Evolutionary conservation across 306 rosid species (phyloP).

Genomic region (Ormosia semicastrata): DNA sequence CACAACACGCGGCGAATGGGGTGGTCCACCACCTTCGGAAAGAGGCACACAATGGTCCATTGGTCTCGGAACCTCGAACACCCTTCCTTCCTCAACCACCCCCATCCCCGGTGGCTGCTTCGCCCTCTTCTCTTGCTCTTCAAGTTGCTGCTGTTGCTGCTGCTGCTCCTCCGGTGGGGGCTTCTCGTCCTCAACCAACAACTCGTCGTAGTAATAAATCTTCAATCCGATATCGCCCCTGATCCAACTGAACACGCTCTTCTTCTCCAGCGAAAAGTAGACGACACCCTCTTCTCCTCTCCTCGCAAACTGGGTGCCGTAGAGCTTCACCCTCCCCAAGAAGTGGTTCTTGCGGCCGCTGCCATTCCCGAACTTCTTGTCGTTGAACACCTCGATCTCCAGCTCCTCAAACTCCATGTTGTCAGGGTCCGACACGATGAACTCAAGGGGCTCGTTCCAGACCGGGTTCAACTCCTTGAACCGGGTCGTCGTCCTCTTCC

Average conservation of each 20-base stretch:
- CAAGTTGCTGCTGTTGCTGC: conserved; percentile 10
- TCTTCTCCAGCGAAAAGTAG: conserved; percentile 70
- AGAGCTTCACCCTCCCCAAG: conserved; percentile 77
- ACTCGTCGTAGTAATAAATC: conserved; percentile 67
- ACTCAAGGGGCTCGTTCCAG: conserved; percentile 85
- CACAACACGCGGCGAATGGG: conserved; percentile 55
- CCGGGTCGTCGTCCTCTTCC: conserved; percentile 70
- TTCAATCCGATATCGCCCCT: conserved; percentile 82
- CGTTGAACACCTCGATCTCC: conserved; percentile 84
- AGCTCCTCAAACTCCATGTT: conserved; percentile 87
- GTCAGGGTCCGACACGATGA: conserved; percentile 79
- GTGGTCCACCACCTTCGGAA: conserved; percentile 16
- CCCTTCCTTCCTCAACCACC: conserved; percentile 54
- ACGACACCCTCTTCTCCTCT: conserved; percentile 80
- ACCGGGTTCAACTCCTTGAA: conserved; percentile 71
- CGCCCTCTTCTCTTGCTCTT: conserved; percentile 45
- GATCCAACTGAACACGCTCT: conserved; percentile 85
- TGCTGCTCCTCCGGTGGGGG: conserved; percentile 6
- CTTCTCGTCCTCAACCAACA: conserved; percentile 34
- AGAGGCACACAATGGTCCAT: conserved; percentile 32
- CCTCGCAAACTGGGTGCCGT: conserved; percentile 65
- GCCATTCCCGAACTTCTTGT: conserved; percentile 72
- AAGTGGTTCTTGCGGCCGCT: conserved; percentile 80
- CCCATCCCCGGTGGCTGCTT: conserved; percentile 22
- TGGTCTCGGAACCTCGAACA: conserved; percentile 39